Evolutionary conservation across 129 eudicot species (phyloP).

Genomic region (Flaveria robusta): DNA sequence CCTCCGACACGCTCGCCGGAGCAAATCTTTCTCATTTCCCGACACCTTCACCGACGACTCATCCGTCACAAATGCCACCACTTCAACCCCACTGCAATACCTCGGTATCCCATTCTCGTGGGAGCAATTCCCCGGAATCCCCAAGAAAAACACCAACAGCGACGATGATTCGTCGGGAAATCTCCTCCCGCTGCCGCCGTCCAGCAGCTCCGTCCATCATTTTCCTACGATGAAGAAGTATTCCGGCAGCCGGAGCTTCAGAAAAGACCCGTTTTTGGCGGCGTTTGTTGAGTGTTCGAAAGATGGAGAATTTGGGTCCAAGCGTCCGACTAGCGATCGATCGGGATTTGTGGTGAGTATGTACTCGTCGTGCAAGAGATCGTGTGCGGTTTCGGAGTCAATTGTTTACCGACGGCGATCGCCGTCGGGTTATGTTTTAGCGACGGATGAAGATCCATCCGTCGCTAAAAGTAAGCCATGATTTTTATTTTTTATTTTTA

Average conservation of each 20-base stretch:
- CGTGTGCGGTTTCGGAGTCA: constrained; percentile 36
- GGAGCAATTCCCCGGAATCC: constrained; percentile 91
- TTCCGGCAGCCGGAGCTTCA: constrained; percentile 26
- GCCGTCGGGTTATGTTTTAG: not conserved
- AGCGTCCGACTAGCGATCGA: constrained; percentile 11
- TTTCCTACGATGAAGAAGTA: constrained; percentile 36
- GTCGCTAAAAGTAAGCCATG: constrained; percentile 28
- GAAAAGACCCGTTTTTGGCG: constrained; percentile 70
- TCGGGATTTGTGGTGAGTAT: constrained; percentile 30
- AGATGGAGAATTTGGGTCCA: constrained; percentile 42
- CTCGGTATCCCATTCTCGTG: constrained; percentile 80
- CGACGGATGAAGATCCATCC: not conserved
- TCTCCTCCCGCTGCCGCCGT: constrained; percentile 73
- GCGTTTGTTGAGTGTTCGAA: constrained; percentile 81
- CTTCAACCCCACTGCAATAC: constrained; percentile 44
- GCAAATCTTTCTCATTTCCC: constrained; percentile 48
- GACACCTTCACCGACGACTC: constrained; percentile 44
- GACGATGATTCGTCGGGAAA: constrained; percentile 19
- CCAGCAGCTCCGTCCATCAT: constrained; percentile 20
- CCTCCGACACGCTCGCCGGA: constrained; percentile 45
- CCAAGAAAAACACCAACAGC: constrained; percentile 40
- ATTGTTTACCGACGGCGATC: constrained; percentile 35
- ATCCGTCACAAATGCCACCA: constrained; percentile 29
- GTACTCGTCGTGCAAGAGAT: constrained; percentile 39
- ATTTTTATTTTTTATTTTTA: too few relatives aligned